Evolutionary conservation across 2,329 filamentous ascomycete genomes (phyloP).

Genomic region (Cladophialophora carrionii): DNA sequence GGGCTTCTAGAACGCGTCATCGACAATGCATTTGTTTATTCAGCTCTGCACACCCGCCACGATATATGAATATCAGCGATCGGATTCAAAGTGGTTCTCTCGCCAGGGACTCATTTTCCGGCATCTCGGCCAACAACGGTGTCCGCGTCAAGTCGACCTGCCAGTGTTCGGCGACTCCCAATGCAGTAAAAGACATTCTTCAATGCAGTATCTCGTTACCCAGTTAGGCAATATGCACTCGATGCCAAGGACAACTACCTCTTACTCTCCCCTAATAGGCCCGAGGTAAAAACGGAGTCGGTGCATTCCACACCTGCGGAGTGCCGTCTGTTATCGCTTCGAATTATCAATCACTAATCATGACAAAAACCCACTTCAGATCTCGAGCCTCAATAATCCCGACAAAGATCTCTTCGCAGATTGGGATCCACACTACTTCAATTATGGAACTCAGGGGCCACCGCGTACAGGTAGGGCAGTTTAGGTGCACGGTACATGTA

Average conservation of each 20-base stretch:
- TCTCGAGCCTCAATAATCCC: background rate
- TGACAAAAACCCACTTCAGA: slow-evolving; percentile 6
- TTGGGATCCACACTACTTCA: background rate
- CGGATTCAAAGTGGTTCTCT: background rate
- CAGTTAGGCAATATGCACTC: background rate
- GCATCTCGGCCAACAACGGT: background rate
- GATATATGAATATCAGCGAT: background rate
- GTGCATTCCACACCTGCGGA: no score
- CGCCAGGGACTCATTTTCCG: background rate
- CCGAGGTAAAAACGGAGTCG: no score
- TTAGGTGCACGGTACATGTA: background rate
- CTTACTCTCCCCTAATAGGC: background rate
- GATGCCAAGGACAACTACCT: background rate
- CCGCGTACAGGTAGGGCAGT: background rate
- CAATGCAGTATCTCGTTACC: background rate
- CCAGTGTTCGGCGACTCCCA: background rate
- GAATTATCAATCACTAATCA: background rate
- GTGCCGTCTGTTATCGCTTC: background rate
- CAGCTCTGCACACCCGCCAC: slow-evolving; percentile 5
- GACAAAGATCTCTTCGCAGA: background rate
- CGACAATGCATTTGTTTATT: slow-evolving; percentile 14
- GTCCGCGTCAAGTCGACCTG: background rate
- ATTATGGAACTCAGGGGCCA: background rate
- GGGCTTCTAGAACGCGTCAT: slow-evolving; percentile 9
- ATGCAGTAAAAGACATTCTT: background rate